Evolutionary conservation across 176 grass and related monocot species (phyloP).

Genomic region (Urochloa ruziziensis): DNA sequence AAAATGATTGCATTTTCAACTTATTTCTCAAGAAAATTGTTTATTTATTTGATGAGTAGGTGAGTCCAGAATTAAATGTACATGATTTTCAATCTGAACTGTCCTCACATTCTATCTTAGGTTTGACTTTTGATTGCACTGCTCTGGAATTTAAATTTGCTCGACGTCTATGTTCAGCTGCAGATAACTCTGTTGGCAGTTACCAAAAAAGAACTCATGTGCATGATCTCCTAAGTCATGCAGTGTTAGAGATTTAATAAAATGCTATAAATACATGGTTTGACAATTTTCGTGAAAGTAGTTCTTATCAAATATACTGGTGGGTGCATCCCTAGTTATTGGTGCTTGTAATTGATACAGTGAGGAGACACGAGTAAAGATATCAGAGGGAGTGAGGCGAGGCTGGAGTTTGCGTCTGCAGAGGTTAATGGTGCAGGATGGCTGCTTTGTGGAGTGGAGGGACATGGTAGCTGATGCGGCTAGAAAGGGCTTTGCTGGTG

Average conservation of each 20-base stretch:
- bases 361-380: conserved; percentile 74
- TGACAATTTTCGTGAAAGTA: not conserved
- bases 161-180: not conserved
- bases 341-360: conserved; percentile 43
- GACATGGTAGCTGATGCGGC: conserved; percentile 76
- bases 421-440: conserved; percentile 65
- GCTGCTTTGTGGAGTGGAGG: conserved; percentile 73
- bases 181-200: not conserved
- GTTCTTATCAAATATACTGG: not conserved
- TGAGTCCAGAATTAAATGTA: not conserved
- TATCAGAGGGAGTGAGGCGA: conserved; percentile 63
- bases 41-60: conserved; percentile 6
- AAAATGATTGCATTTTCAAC: not conserved
- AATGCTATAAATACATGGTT: not conserved
- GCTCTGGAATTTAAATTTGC: not conserved
- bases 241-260: not conserved
- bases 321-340: conserved; percentile 29
- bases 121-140: conserved; percentile 6
- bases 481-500: conserved; percentile 64
- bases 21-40: not conserved
- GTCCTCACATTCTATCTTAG: not conserved
- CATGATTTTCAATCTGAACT: not conserved
- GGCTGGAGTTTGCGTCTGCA: conserved; percentile 64
- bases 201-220: not conserved
- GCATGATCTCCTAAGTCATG: not conserved